Conservation (phyloP, 2,329 filamentous ascomycete species). For the Clonostachys sp. region DNA sequence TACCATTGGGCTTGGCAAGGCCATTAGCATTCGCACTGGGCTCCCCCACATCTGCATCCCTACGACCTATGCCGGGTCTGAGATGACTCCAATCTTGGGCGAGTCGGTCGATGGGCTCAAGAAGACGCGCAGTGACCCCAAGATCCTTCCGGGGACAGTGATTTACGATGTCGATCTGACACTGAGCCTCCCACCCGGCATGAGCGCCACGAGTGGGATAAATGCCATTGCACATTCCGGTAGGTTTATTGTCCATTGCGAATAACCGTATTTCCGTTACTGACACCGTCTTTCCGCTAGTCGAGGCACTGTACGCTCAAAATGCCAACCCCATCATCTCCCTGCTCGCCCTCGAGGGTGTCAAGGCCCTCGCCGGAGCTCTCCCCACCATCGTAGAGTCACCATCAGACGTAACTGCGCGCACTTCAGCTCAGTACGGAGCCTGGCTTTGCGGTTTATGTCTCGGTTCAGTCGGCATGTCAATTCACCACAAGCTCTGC, state of each 20-base stretch:
- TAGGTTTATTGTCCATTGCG: no score
- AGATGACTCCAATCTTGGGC: conserved; percentile 43
- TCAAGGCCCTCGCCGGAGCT: conserved; percentile 43
- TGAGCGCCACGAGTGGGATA: conserved; percentile 55
- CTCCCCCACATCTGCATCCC: conserved; percentile 37
- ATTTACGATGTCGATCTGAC: conserved; percentile 63
- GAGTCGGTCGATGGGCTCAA: conserved; percentile 56
- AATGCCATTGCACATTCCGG: conserved; percentile 51
- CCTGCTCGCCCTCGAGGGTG: conserved; percentile 54
- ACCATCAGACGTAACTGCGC: conserved; percentile 35
- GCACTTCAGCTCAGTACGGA: conserved; percentile 46
- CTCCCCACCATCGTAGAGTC: conserved; percentile 47
- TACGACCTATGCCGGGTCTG: not conserved
- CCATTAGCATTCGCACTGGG: conserved; percentile 49
- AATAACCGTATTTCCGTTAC: no score
- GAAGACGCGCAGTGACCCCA: conserved; percentile 50
- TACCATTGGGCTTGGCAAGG: conserved; percentile 54
- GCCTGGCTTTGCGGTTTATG: conserved; percentile 62
- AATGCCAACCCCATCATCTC: conserved; percentile 57
- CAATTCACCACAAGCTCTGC: conserved; percentile 64
- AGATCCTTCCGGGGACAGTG: conserved; percentile 55
- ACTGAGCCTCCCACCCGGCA: conserved; percentile 45
- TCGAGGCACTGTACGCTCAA: conserved; percentile 58
- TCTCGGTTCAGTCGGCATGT: conserved; percentile 56
- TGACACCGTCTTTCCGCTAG: conserved; percentile 20